phyloP scores from a whole-genome alignment of 176 grass and related monocot species.

The Secale cereale region DNA sequence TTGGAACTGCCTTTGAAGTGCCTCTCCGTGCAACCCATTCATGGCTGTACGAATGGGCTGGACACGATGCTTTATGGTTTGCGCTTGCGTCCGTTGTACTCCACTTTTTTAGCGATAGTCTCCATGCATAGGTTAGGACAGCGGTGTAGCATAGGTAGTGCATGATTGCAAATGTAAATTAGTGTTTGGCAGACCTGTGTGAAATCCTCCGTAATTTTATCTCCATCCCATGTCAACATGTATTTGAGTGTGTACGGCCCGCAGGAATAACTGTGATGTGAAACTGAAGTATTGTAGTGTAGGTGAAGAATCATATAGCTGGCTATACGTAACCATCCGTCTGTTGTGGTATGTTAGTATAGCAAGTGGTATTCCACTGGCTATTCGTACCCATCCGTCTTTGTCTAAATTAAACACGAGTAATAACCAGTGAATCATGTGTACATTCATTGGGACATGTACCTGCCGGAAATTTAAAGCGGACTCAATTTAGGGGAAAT shows the following conservation, averaged over 20 bases:
- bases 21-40: too few species aligned
- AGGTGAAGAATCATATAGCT: not conserved
- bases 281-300: not conserved
- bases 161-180: too few species aligned
- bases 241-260: not conserved
- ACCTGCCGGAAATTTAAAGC: not conserved
- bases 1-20: too few species aligned
- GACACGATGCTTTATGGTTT: too few species aligned
- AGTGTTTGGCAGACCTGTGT: not conserved
- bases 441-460: not conserved
- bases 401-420: not conserved
- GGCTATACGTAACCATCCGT: not conserved
- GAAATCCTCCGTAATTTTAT: not conserved
- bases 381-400: too few species aligned
- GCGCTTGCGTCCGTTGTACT: too few species aligned
- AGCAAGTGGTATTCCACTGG: not conserved
- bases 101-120: too few species aligned
- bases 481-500: too few species aligned
- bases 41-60: too few species aligned
- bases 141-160: too few species aligned
- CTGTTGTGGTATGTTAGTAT: not conserved
- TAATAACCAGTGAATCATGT: not conserved
- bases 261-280: not conserved
- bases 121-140: too few species aligned
- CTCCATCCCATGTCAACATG: not conserved